phyloP scores from a whole-genome alignment of 2,329 filamentous ascomycete species.

The Neofusicoccum ribis region DNA sequence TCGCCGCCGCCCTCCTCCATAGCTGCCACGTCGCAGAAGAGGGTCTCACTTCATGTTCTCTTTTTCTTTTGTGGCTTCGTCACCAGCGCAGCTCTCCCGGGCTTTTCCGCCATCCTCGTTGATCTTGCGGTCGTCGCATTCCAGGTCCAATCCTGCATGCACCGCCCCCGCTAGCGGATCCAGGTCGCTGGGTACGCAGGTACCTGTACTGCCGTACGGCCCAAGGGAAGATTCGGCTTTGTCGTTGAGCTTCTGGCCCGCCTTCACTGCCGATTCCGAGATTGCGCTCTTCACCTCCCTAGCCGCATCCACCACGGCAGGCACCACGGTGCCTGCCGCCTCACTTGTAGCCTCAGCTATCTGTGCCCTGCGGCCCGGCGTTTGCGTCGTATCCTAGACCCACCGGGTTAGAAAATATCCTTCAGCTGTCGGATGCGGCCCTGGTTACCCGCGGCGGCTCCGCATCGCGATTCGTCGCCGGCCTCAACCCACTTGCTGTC shows the following conservation, averaged over 20 bases:
- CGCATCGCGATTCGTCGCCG: background rate
- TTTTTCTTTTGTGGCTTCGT: background rate
- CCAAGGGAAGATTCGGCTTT: constrained; percentile 24
- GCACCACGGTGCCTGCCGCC: constrained; percentile 12
- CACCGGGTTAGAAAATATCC: constrained; percentile 4
- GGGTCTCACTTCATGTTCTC: background rate
- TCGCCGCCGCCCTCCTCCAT: background rate
- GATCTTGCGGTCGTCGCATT: background rate
- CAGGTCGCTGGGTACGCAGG: constrained; percentile 35
- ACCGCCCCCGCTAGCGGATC: constrained; percentile 35
- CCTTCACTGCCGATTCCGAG: constrained; percentile 20
- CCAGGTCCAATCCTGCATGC: constrained; percentile 22
- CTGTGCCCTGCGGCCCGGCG: constrained; percentile 3
- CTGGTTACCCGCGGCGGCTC: constrained; percentile 6
- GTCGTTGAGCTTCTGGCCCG: constrained; percentile 3
- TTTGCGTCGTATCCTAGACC: constrained; percentile 18
- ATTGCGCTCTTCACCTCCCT: constrained; percentile 15
- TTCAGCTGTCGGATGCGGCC: constrained; percentile 9
- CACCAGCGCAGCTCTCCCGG: constrained; percentile 10
- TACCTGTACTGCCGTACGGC: constrained; percentile 34
- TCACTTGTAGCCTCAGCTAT: constrained; percentile 4
- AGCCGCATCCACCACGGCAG: constrained; percentile 1
- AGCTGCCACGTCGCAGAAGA: background rate
- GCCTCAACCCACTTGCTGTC: constrained; percentile 5
- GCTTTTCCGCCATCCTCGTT: constrained; percentile 8